These are phyloP conservation scores for Sonneratia alba DNA, from an alignment of 345 rosid genomes.

Conservation along the genomic window DNA sequence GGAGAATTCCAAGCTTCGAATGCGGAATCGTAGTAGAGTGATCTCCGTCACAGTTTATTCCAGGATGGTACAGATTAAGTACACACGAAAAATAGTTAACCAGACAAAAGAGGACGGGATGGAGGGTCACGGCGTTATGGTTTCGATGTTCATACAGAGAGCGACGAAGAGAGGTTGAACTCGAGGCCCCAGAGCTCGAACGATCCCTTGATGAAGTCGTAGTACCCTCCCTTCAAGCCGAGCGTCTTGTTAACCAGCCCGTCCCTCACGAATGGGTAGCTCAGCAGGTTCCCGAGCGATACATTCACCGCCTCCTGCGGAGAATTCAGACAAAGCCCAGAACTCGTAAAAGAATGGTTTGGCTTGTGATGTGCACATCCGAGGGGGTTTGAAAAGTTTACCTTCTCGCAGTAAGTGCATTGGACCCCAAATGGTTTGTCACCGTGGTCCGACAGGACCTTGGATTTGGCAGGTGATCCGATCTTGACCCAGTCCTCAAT, in stretches of 20 bases:
- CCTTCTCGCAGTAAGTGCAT: constrained; percentile 76
- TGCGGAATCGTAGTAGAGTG: background rate
- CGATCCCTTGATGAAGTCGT: constrained; percentile 67
- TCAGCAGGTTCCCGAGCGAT: constrained; percentile 72
- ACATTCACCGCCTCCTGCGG: constrained; percentile 96
- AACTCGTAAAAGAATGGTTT: background rate
- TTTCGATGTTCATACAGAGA: constrained; percentile 66
- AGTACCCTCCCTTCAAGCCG: constrained; percentile 77
- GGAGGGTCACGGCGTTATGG: constrained; percentile 3
- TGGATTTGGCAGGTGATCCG: constrained; percentile 61
- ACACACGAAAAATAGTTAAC: constrained; percentile 2
- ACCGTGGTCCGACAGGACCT: constrained; percentile 42
- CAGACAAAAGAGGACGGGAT: background rate
- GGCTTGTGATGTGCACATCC: too few relatives aligned
- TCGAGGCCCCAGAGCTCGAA: constrained; percentile 96
- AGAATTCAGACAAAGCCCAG: background rate
- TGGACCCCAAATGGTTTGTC: constrained; percentile 29
- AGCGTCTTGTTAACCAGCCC: constrained; percentile 80
- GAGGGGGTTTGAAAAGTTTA: too few relatives aligned
- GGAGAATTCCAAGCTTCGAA: background rate
- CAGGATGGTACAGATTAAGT: constrained; percentile 2
- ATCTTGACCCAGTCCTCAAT: constrained; percentile 94
- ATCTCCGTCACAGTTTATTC: constrained; percentile 8
- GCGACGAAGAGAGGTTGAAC: constrained; percentile 53
- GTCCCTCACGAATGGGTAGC: constrained; percentile 90